These are phyloP conservation scores for Chlamydomonas sphaeroides DNA, from an alignment of 139 green algal genomes.

Conservation along the genomic window DNA sequence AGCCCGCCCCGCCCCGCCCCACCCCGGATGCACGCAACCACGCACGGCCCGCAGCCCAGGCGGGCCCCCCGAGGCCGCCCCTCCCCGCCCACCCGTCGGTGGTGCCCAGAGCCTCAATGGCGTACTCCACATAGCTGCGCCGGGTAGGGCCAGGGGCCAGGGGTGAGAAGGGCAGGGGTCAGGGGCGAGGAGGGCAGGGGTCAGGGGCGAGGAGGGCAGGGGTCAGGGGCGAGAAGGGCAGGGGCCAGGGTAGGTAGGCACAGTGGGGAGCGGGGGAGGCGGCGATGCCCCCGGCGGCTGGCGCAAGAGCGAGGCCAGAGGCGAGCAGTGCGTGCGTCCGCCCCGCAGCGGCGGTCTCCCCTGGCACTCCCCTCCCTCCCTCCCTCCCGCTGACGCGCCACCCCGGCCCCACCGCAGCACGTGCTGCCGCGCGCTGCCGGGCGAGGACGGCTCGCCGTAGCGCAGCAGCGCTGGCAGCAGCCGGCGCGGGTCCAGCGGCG, in stretches of 20 bases:
- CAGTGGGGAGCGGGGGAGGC: too few relatives aligned
- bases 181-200: too few relatives aligned
- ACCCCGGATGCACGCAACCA: too few relatives aligned
- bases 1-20: too few relatives aligned
- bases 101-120: constrained; percentile 65
- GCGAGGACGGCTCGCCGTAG: constrained; percentile 57
- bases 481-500: constrained; percentile 50
- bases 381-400: not conserved
- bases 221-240: not conserved
- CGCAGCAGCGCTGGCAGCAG: constrained; percentile 88
- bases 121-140: constrained; percentile 80
- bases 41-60: too few relatives aligned
- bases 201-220: too few relatives aligned
- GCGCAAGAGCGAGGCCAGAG: too few relatives aligned
- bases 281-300: too few relatives aligned
- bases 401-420: constrained; percentile 61
- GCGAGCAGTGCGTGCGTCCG: too few relatives aligned
- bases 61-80: too few relatives aligned
- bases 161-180: not conserved
- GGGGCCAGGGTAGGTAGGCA: too few relatives aligned
- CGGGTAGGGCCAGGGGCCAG: not conserved
- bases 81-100: constrained; percentile 54
- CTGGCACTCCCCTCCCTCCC: not conserved
- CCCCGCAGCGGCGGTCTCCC: too few relatives aligned
- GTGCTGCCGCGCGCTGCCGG: constrained; percentile 42